Base-by-base conservation (phyloP, 2,329 filamentous ascomycete species). In the Diaporthe amygdali region DNA sequence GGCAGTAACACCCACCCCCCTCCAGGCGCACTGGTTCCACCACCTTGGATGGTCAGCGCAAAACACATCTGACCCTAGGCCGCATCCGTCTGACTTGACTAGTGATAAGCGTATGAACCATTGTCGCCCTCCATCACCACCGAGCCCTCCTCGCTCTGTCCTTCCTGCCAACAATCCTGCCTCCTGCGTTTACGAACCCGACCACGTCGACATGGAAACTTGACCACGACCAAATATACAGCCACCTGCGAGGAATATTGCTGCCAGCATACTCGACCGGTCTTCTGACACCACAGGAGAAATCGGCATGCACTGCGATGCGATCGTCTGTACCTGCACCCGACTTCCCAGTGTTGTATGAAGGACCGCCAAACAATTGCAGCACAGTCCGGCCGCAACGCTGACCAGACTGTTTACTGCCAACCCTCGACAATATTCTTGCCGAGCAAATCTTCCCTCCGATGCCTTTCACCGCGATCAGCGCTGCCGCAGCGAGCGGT, bases 381-480 rank as follows among this genome's bases (percentile, higher is more conserved):
- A 66, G 61, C 68, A 49, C 44, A 56, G 47, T 22, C 68, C 39
- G 22, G 25, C 22, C 39, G 54, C 63, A n/a, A 67, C 47, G 64
- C 51, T 66, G 56, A 74, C 52, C 55, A 30, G 30, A 39, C 66
- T 34, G 34, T 56, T 27, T 39, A 22, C 22, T 46, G 34, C 34
- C 34, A 30, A 25, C 61, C 30, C 44, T 55, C 66, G 44, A 75
- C 30, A 63, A 32, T 32, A 8, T 17, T 22, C 10, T 10, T 34
- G 39, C 30, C 17, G 25, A 56, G 14, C 63, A 17, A 17, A 59
- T 14, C 71, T 32, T 44, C 17, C 20, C 68, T 77, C 76, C 73
- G 73, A 84, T 85, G 82, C 84, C 82, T 70, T 80, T 84, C 71
- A 80, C 79, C 55, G 79, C 83, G 74, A 82, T 79, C 70, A 77